Conservation (phyloP, 2,329 filamentous ascomycete genomes). For the Zasmidium angulare region DNA sequence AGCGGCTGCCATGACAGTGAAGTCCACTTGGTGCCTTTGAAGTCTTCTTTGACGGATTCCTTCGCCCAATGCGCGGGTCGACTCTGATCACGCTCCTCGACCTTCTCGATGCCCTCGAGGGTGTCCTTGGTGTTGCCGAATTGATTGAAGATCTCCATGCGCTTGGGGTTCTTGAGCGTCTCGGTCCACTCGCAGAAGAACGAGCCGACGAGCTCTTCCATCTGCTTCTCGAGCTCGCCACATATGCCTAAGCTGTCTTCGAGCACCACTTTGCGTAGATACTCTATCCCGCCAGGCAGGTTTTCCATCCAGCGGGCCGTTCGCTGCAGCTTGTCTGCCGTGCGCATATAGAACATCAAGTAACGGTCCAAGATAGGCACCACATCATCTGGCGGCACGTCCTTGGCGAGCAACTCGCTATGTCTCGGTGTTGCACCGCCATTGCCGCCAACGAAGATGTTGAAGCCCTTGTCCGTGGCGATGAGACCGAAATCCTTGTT, state of each 20-base stretch:
- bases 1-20: slow-evolving; percentile 76
- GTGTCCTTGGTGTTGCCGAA: slow-evolving; percentile 81
- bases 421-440: slow-evolving; percentile 83
- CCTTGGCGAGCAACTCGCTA: slow-evolving; percentile 79
- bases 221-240: slow-evolving; percentile 80
- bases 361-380: slow-evolving; percentile 84
- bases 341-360: slow-evolving; percentile 90
- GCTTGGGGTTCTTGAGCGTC: slow-evolving; percentile 67
- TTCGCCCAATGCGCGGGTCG: slow-evolving; percentile 77
- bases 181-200: slow-evolving; percentile 95
- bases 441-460: slow-evolving; percentile 87
- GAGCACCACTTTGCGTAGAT: slow-evolving; percentile 78
- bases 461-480: slow-evolving; percentile 89
- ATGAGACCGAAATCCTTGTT: slow-evolving; percentile 94
- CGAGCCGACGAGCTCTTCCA: slow-evolving; percentile 77
- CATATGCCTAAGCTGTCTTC: slow-evolving; percentile 85
- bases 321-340: slow-evolving; percentile 83
- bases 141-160: slow-evolving; percentile 71
- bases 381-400: slow-evolving; percentile 79
- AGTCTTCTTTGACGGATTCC: slow-evolving; percentile 67
- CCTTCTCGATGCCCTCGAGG: slow-evolving; percentile 64
- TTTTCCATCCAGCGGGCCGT: slow-evolving; percentile 86
- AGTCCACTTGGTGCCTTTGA: slow-evolving; percentile 68
- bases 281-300: slow-evolving; percentile 78
- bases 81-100: slow-evolving; percentile 69